Evolutionary conservation across 2,329 filamentous ascomycete species (phyloP).

Genomic region (Colletotrichum sp.): DNA sequence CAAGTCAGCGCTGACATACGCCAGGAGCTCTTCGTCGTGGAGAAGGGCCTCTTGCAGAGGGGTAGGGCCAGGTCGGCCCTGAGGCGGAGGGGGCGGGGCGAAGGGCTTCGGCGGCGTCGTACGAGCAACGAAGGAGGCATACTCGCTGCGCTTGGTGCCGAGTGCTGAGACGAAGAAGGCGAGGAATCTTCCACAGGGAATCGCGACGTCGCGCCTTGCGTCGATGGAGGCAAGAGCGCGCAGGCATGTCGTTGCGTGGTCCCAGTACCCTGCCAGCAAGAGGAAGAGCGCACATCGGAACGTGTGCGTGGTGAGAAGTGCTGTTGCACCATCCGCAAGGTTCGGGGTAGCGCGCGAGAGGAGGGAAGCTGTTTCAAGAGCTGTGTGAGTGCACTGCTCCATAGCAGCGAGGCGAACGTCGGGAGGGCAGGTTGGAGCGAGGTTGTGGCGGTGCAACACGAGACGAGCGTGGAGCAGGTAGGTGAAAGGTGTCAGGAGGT

Average conservation of each 20-base stretch:
- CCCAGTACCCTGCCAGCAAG: conserved; percentile 75
- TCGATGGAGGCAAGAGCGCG: conserved; percentile 75
- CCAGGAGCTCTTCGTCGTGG: conserved; percentile 85
- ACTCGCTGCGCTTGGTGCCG: conserved; percentile 56
- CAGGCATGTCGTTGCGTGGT: conserved; percentile 75
- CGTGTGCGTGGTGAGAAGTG: conserved; percentile 80
- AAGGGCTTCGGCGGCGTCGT: conserved; percentile 35
- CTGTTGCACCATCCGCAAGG: conserved; percentile 71
- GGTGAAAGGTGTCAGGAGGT: conserved; percentile 75
- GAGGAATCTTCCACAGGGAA: conserved; percentile 81
- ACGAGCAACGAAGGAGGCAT: conserved; percentile 40
- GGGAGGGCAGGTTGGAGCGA: conserved; percentile 72
- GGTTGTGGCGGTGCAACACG: conserved; percentile 86
- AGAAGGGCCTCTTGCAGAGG: conserved; percentile 42
- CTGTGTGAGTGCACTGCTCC: conserved; percentile 75
- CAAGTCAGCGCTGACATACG: conserved; percentile 84
- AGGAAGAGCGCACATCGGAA: conserved; percentile 88
- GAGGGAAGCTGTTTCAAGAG: conserved; percentile 79
- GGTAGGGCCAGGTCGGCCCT: conserved; percentile 23
- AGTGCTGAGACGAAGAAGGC: conserved; percentile 80
- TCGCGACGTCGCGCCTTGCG: conserved; percentile 73
- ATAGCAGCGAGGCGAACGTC: conserved; percentile 74
- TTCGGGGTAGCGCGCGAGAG: conserved; percentile 69
- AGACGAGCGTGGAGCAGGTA: conserved; percentile 85
- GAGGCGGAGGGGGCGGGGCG: conserved; percentile 27